Base-by-base conservation (phyloP, 192 early-diverging fungal genomes). In the Coemansia sp. region DNA sequence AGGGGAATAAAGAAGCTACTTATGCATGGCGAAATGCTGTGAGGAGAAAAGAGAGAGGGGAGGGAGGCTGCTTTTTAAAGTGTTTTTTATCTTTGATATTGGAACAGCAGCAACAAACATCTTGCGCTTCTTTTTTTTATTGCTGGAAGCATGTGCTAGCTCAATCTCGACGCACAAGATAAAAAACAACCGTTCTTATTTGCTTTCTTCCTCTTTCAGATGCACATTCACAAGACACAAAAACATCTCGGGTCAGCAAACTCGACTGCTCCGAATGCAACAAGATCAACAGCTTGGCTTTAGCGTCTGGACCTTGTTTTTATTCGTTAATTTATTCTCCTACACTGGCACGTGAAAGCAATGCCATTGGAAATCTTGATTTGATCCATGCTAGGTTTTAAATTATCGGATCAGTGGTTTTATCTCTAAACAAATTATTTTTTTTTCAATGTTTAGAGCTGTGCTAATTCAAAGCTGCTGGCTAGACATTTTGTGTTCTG, bases 71-170 rank as follows among this genome's bases (percentile, higher is more conserved):
- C 12, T 28, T 33, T 56, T 56, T 12, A 7, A 34, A 22, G 54
- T 34, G 54, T 56, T 56, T 34, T 54, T 54, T 54, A 54, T 54
- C 52, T 54, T 41, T 41, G 39, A 41, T 41, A 41, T 41, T 41
- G 39, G 5, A 41, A 5, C 39, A 41, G 39, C 39, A 41, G 2
- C 22, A 1, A 28, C 22, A 28, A 28, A 28, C 22, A 28, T 28
- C 22, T 28, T 28, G 22, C 22, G 1, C 22, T 28, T 28, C 22
- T 28, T 28, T 28, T 5, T 5, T 17, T 52, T 52, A 52, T 56
- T 32, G 0, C 8, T 56, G 28, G 52, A 22, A 22, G 18, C 52
- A 54, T n/a, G 11, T 54, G 18, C 28, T 54, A 17, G 52, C 52
- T 54, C 52, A n/a, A 28, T 28, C 22, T 28, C 22, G 22, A 28